Evolutionary conservation across 1,284 basidiomycete genomes (phyloP).

Genomic region (Puccinia polysora): DNA sequence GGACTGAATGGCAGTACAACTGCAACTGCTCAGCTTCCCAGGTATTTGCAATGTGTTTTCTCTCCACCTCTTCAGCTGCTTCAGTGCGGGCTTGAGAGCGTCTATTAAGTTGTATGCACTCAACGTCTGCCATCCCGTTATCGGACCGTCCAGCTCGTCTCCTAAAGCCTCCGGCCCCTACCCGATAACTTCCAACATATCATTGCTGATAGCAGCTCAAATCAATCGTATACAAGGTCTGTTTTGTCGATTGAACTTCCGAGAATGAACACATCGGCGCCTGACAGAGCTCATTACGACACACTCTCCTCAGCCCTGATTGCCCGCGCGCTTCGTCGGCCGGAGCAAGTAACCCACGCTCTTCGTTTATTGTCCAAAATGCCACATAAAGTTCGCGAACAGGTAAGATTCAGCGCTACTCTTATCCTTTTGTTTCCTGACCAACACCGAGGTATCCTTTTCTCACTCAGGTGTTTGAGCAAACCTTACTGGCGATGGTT

Average conservation of each 20-base stretch:
- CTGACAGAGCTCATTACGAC: not conserved
- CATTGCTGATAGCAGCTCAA: conserved; percentile 10
- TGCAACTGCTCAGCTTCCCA: not conserved
- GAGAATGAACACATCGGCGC: not conserved
- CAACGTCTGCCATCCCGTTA: no score
- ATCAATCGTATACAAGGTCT: conserved; percentile 26
- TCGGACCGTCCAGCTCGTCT: no score
- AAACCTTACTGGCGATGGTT: conserved; percentile 28
- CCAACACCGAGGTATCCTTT: not conserved
- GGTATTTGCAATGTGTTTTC: conserved; percentile 5
- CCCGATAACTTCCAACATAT: not conserved
- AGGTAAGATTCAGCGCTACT: conserved; percentile 5
- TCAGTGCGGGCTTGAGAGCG: no score
- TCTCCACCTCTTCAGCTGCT: not conserved
- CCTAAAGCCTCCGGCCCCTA: not conserved
- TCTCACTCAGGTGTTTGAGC: conserved; percentile 30
- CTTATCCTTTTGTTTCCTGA: not conserved
- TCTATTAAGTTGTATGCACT: no score
- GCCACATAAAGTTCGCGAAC: conserved; percentile 33
- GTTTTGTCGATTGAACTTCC: not conserved
- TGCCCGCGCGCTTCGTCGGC: conserved; percentile 28
- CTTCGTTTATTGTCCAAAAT: conserved; percentile 35
- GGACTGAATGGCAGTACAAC: not conserved
- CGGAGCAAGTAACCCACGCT: conserved; percentile 13
- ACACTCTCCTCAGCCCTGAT: conserved; percentile 11